These are phyloP conservation scores for Acer yangbiense DNA, from an alignment of 345 rosid species.

Conservation along the genomic window DNA sequence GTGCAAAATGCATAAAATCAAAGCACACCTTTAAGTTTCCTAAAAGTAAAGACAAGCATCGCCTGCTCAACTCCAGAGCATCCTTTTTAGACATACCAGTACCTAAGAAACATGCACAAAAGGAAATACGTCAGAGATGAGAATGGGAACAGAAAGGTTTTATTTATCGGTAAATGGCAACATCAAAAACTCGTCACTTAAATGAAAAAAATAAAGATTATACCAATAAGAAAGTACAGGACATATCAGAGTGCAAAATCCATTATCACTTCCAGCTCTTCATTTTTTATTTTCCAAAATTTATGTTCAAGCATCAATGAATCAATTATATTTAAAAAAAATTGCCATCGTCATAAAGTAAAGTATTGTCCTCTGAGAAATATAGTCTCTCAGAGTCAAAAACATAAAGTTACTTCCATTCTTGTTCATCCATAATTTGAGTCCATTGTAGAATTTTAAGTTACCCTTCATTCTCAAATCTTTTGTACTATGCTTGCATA, in stretches of 20 bases:
- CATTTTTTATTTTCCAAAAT: background rate
- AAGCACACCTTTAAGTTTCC: constrained; percentile 57
- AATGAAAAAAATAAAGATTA: background rate
- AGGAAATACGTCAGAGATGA: constrained; percentile 3
- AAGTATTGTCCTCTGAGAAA: background rate
- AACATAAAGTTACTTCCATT: too few relatives aligned
- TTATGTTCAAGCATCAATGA: background rate
- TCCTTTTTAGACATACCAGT: constrained; percentile 71
- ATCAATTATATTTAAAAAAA: background rate
- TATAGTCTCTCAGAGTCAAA: background rate
- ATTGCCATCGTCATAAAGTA: background rate
- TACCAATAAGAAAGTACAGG: background rate
- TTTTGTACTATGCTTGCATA: too few relatives aligned
- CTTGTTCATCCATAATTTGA: too few relatives aligned
- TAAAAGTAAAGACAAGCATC: constrained; percentile 66
- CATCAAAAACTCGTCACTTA: background rate
- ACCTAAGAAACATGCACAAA: constrained; percentile 42
- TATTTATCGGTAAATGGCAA: background rate
- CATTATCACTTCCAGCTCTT: background rate
- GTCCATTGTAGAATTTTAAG: too few relatives aligned
- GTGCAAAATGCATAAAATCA: background rate
- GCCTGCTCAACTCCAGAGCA: constrained; percentile 58
- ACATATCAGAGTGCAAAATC: background rate
- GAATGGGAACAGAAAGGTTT: background rate
- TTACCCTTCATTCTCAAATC: too few relatives aligned